These are phyloP conservation scores for Lipomyces sp. DNA, from an alignment of 805 yeast species.

Conservation along the genomic window DNA sequence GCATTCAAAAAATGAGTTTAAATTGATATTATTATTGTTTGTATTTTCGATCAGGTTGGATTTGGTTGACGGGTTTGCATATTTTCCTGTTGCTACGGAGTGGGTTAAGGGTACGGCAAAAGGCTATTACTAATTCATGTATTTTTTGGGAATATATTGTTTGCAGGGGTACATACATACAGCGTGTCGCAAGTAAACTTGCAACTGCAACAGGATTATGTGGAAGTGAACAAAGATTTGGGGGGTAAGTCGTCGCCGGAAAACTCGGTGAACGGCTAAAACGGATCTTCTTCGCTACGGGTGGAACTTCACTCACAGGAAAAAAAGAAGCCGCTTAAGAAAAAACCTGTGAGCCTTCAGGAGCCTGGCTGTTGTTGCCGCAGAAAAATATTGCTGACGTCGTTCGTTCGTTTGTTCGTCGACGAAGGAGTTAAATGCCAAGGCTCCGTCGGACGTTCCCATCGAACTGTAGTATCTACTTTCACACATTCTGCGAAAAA, in stretches of 20 bases:
- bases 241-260: background rate
- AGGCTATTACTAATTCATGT: no score
- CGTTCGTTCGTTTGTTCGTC: no score
- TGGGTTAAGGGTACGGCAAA: no score
- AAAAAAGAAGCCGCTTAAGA: conserved; percentile 10
- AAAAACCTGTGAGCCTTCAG: conserved; percentile 9
- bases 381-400: background rate
- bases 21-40: conserved; percentile 1
- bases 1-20: conserved; percentile 35
- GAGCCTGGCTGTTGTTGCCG: conserved; percentile 7
- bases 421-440: background rate
- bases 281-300: conserved; percentile 8
- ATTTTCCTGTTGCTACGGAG: no score
- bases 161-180: background rate
- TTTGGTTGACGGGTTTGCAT: background rate
- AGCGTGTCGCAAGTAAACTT: background rate
- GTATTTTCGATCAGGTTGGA: background rate
- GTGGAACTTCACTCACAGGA: conserved; percentile 12
- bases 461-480: conserved; percentile 1
- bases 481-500: conserved; percentile 1
- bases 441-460: conserved; percentile 8
- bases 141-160: no score
- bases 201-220: background rate
- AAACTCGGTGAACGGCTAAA: background rate
- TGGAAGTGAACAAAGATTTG: background rate